Evolutionary conservation across 2,329 filamentous ascomycete genomes (phyloP).

Genomic region (Colletotrichum eleusines): DNA sequence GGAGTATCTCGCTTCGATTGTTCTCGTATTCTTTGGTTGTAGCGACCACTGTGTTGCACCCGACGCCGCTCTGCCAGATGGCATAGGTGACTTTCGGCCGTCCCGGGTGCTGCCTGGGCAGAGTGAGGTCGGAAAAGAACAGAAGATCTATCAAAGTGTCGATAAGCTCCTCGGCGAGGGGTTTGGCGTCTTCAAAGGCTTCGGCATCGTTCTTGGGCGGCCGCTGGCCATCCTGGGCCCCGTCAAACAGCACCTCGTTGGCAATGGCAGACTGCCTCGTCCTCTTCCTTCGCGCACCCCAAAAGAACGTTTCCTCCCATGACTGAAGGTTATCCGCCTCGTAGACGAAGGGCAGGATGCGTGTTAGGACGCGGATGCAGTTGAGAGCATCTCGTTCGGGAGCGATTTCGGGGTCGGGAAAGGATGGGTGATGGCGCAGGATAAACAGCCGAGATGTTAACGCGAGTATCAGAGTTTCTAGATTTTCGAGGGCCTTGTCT

Average conservation of each 20-base stretch:
- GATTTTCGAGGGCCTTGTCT: conserved; percentile 85
- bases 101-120: conserved; percentile 77
- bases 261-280: conserved; percentile 75
- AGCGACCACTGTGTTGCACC: conserved; percentile 88
- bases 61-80: conserved; percentile 98
- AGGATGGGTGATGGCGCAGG: conserved; percentile 89
- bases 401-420: conserved; percentile 87
- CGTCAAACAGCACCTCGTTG: conserved; percentile 87
- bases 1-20: conserved; percentile 90
- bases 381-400: conserved; percentile 92
- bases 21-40: conserved; percentile 94
- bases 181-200: conserved; percentile 85
- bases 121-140: conserved; percentile 91
- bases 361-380: conserved; percentile 90
- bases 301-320: conserved; percentile 97
- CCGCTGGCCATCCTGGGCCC: conserved; percentile 61
- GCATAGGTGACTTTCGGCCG: conserved; percentile 89
- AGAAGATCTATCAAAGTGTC: conserved; percentile 90
- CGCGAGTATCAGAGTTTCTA: conserved; percentile 88
- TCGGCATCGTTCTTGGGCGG: conserved; percentile 63
- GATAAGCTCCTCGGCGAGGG: conserved; percentile 91
- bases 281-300: conserved; percentile 79
- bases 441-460: conserved; percentile 85
- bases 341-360: conserved; percentile 90
- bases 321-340: conserved; percentile 84